Evolutionary conservation across 2,329 filamentous ascomycete genomes (phyloP), one percentile per base, ranked within the genome.

Genomic region (Aurifilum marmelostoma): DNA sequence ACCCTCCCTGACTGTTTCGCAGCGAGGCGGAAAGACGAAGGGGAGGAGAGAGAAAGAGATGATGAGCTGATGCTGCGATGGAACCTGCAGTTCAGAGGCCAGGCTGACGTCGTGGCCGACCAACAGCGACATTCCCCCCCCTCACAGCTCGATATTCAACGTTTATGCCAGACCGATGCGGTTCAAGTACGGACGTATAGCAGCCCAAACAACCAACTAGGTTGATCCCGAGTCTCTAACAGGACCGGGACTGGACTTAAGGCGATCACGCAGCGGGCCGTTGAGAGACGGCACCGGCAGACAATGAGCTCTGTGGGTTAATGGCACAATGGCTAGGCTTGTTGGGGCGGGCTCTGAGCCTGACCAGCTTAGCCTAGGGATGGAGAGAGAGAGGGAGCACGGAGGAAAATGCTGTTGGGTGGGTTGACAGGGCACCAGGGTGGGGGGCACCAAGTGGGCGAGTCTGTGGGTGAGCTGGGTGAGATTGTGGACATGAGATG

Each of bases 191-290:
- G 4, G 50, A 47, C 60, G 67, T 37, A 52, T 47, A n/a, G n/a
- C n/a, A 47, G 32, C 12, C 29, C 56, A 47, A 37, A 43, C 60
- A 37, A 43, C 60, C 43, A 62, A 67, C 56, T 24, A 47, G 65
- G 29, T 58, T 56, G 52, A 29, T 56, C 52, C 24, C 24, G 27
- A 29, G 12, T 56, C 52, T 29, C 52, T 27, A 16, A 16, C 39
- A 37, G 59, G 7, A 43, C 63, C 61, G 60, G 66, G 60, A 56
- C 24, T 56, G 32, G 47, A 8, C 32, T 65, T 32, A 47, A 63
- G 34, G 32, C 50, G 63, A 65, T 52, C 63, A 65, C 66, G 66
- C 66, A 62, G 69, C 69, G 69, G 69, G 69, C 69, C 69, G 69
- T 63, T 63, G 54, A 62, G 32, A 32, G 65, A 67, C 62, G 56